These are phyloP conservation scores for Penicillium canescens DNA, from an alignment of 495 filamentous ascomycete genomes.

Conservation along the genomic window DNA sequence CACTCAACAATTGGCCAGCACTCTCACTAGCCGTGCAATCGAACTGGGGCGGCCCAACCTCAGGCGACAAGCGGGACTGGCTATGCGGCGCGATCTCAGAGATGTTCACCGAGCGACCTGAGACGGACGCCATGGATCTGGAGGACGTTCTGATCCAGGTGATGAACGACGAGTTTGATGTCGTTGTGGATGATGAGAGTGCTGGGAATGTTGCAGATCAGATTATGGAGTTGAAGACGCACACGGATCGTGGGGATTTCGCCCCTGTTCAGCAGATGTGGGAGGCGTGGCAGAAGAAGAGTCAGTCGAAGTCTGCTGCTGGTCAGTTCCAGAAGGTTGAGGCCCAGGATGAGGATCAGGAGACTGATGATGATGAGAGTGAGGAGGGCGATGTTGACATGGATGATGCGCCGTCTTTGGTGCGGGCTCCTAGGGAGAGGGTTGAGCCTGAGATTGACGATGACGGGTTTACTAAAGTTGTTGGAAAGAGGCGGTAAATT, in stretches of 20 bases:
- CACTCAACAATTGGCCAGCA: slow-evolving; percentile 80
- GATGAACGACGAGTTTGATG: slow-evolving; percentile 94
- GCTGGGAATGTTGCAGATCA: slow-evolving; percentile 69
- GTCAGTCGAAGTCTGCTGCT: slow-evolving; percentile 53
- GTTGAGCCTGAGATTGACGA: slow-evolving; percentile 80
- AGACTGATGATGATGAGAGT: slow-evolving; percentile 61
- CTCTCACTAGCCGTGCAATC: slow-evolving; percentile 85
- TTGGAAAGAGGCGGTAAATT: slow-evolving; percentile 58
- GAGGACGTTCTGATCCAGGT: slow-evolving; percentile 82
- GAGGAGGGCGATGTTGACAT: slow-evolving; percentile 71
- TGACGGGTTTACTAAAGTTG: slow-evolving; percentile 91
- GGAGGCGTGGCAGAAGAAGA: slow-evolving; percentile 60
- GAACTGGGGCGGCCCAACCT: slow-evolving; percentile 85
- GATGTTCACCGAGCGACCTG: slow-evolving; percentile 67
- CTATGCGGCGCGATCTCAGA: slow-evolving; percentile 88
- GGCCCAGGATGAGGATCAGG: slow-evolving; percentile 46
- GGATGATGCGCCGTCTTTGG: slow-evolving; percentile 66
- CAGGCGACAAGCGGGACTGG: slow-evolving; percentile 90
- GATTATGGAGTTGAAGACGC: slow-evolving; percentile 65
- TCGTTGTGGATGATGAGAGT: slow-evolving; percentile 85
- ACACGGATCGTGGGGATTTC: slow-evolving; percentile 66
- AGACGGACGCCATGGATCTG: slow-evolving; percentile 79
- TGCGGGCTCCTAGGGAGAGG: slow-evolving; percentile 61
- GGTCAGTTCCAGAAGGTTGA: slow-evolving; percentile 58
- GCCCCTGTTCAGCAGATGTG: slow-evolving; percentile 66